Conservation (phyloP, 2,329 filamentous ascomycete species). For the Fusarium sp. region DNA sequence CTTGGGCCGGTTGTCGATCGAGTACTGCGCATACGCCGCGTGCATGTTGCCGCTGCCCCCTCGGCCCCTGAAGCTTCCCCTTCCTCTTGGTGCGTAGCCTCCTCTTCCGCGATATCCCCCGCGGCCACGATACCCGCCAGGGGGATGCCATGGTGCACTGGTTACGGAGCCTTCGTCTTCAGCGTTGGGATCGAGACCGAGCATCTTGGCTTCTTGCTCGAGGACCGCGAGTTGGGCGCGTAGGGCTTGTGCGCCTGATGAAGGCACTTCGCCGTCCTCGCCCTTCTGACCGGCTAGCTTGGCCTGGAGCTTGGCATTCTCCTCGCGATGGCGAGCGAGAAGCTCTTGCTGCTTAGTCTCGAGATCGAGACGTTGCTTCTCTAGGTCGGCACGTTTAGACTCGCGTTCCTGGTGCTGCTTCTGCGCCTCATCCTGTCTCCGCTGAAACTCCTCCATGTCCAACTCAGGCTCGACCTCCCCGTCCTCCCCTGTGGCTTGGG, state of each 20-base stretch:
- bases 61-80: conserved; percentile 56
- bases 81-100: conserved; percentile 50
- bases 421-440: conserved; percentile 79
- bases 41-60: conserved; percentile 59
- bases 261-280: conserved; percentile 41
- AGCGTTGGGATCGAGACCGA: conserved; percentile 74
- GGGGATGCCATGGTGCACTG: conserved; percentile 30
- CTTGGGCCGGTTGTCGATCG: conserved; percentile 81
- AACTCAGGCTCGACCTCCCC: conserved; percentile 63
- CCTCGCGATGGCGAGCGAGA: conserved; percentile 72
- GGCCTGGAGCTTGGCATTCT: conserved; percentile 74
- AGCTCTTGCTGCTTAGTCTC: conserved; percentile 73
- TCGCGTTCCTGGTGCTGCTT: conserved; percentile 74
- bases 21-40: conserved; percentile 71
- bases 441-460: conserved; percentile 76
- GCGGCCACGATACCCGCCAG: conserved; percentile 50
- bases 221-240: conserved; percentile 78
- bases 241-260: conserved; percentile 71
- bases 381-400: conserved; percentile 71
- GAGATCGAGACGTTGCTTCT: conserved; percentile 71
- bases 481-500: conserved; percentile 23
- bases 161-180: conserved; percentile 56
- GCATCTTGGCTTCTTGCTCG: conserved; percentile 76
- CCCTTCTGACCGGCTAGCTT: conserved; percentile 56
- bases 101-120: conserved; percentile 40